Base-by-base conservation (phyloP, 352 stramenopile genomes). In the Pythium oligandrum region DNA sequence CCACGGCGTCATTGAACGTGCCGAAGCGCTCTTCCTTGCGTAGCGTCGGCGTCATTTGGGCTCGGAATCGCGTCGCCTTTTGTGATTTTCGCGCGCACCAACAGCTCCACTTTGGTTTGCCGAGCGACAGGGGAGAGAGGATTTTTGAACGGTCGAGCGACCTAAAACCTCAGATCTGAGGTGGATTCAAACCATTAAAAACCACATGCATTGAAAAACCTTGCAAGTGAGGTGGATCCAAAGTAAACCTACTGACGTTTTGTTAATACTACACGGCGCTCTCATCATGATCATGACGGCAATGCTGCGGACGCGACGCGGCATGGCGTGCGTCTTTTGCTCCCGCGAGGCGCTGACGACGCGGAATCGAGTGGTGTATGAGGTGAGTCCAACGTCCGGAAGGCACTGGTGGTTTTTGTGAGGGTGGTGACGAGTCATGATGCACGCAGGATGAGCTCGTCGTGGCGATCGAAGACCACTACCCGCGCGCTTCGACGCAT, bases 21-120 rank as follows among this genome's bases (percentile, higher is more conserved):
- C 67, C 63, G 59, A 71, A 89, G 46, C 78, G 78, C 54, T 80
- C 63, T 44, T 86, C 72, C 64, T 87, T 89, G 37, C 74, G 66
- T 57, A 83, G 59, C 61, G 40, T 39, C 34, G 51, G 38, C 52
- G 31, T 53, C 53, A 57, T 53, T 50, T 11, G 26, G 4, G 36
- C 33, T 48, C 40, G 11, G 37, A 51, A 70, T 64, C 48, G 53
- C 64, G 67, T 71, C 71, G 73, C 61, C 61, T 84, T 84, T 78
- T 75, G 67, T 51, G 53, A 78, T 61, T 60, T 56, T 33, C 34
- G n/a, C 40, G 8, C 4, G 0, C 6, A 12, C 12, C 11, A 33
- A 59, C 40, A 33, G 31, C 54, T 60, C 52, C 58, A 65, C 58
- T 65, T 65, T 65, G 48, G 40, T 30, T 17, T 52, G 17, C 17